phyloP scores from a whole-genome alignment of 495 filamentous ascomycete species.

The Daldinia concentrica region DNA sequence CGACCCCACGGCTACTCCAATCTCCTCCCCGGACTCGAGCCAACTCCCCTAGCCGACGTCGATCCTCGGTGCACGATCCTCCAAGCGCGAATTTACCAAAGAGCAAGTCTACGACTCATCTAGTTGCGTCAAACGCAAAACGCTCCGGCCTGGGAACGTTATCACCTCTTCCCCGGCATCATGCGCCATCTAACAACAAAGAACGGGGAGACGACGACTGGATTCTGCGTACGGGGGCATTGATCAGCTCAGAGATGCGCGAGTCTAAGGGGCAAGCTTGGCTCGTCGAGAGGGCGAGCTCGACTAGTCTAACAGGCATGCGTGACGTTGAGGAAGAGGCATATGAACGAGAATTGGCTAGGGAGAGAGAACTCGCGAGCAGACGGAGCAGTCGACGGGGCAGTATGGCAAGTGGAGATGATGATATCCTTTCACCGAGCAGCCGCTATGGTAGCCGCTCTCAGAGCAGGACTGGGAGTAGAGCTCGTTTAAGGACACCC shows the following conservation, averaged over 20 bases:
- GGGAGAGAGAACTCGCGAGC: slow-evolving; percentile 49
- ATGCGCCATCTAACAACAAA: slow-evolving; percentile 23
- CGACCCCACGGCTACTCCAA: slow-evolving; percentile 66
- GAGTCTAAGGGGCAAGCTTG: slow-evolving; percentile 84
- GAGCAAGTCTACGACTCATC: slow-evolving; percentile 59
- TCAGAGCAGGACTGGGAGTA: slow-evolving; percentile 56
- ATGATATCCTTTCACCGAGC: slow-evolving; percentile 51
- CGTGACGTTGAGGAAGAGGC: slow-evolving; percentile 59
- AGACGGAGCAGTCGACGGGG: slow-evolving; percentile 49
- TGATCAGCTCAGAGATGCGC: slow-evolving; percentile 73
- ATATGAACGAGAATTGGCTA: slow-evolving; percentile 54
- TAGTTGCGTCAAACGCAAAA: slow-evolving; percentile 39
- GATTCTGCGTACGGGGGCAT: slow-evolving; percentile 76
- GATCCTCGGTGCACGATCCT: slow-evolving; percentile 45
- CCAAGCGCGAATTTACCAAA: slow-evolving; percentile 48
- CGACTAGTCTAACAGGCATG: slow-evolving; percentile 70
- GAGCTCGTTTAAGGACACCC: slow-evolving; percentile 49
- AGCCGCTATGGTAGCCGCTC: slow-evolving; percentile 57
- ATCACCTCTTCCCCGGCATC: slow-evolving; percentile 38
- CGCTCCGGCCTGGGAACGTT: slow-evolving; percentile 32
- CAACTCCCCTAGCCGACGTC: slow-evolving; percentile 50
- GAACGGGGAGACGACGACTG: slow-evolving; percentile 69
- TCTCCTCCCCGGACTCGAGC: slow-evolving; percentile 56
- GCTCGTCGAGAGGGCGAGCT: slow-evolving; percentile 76
- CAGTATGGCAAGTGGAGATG: slow-evolving; percentile 48